Percentiles rank a stretch among this genome's conserved stretches.
phyloP scores from a whole-genome alignment of 768 basidiomycete species.

The Terana coerulea region DNA sequence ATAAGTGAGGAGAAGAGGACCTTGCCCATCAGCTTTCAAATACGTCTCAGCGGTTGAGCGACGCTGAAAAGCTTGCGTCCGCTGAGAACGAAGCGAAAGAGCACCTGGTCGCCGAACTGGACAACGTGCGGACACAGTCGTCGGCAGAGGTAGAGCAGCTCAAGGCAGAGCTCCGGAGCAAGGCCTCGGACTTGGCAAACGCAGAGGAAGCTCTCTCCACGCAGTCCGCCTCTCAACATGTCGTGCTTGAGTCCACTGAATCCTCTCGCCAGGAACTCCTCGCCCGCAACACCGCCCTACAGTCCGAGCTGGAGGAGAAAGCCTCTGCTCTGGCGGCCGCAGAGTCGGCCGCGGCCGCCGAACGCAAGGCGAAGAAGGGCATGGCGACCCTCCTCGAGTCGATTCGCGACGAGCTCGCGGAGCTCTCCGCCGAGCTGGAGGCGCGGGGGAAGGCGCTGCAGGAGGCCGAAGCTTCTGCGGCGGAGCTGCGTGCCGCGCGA shows the following conservation, averaged over 20 bases:
- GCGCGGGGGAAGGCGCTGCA: not conserved
- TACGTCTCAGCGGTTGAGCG: not conserved
- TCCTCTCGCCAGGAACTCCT: not conserved
- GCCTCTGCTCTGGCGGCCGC: not conserved
- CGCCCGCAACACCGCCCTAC: not conserved
- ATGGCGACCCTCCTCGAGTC: not conserved
- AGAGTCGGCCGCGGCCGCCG: not conserved
- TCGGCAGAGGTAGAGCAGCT: not conserved
- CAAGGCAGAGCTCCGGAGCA: not conserved
- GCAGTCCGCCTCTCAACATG: not conserved
- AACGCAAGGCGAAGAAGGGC: conserved; percentile 3
- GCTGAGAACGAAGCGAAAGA: not conserved
- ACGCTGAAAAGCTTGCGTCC: not conserved
- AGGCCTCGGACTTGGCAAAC: not conserved
- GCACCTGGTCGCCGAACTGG: not conserved
- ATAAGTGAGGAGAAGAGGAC: not conserved
- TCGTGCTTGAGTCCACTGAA: not conserved
- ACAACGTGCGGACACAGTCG: not conserved
- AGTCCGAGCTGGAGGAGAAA: not conserved
- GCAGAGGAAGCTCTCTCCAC: not conserved
- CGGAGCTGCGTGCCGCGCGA: not conserved
- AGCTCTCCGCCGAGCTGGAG: not conserved
- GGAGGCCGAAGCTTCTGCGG: not conserved
- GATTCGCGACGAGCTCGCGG: not conserved
- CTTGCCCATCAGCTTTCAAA: not conserved